Evolutionary conservation across 345 rosid species (phyloP).

Genomic region (Gossypium herbaceum): DNA sequence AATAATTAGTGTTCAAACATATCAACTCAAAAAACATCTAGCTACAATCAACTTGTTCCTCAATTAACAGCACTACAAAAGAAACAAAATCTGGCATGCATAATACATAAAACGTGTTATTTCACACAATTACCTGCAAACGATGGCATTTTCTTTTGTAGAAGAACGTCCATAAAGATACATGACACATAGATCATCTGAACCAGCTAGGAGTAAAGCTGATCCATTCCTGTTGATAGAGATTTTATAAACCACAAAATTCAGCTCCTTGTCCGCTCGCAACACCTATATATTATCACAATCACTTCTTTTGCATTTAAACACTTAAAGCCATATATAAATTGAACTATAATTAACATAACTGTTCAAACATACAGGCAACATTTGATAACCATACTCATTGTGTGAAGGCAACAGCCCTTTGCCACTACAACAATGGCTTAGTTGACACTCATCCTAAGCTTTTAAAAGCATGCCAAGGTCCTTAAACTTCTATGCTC

Average conservation of each 20-base stretch:
- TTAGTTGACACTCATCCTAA: background rate
- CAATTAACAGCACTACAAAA: background rate
- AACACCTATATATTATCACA: constrained; percentile 45
- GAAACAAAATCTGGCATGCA: background rate
- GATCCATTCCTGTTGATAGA: constrained; percentile 79
- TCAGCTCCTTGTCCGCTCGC: constrained; percentile 52
- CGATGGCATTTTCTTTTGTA: constrained; percentile 38
- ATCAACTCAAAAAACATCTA: background rate
- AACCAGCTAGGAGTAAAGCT: constrained; percentile 63
- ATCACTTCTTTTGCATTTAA: constrained; percentile 4
- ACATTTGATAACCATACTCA: background rate
- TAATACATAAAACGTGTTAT: background rate
- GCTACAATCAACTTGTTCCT: background rate
- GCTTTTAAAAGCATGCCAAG: background rate
- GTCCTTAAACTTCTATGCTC: background rate
- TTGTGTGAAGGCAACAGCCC: background rate
- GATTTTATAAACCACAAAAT: constrained; percentile 56
- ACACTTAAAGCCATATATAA: background rate
- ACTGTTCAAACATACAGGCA: background rate
- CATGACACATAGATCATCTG: constrained; percentile 65
- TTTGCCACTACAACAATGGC: no score
- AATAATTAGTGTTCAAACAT: background rate
- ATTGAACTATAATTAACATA: background rate
- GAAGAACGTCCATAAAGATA: constrained; percentile 72
- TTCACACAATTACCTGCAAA: constrained; percentile 59